Conservation (phyloP, 1,284 basidiomycete species). For the Schizophyllum amplum region DNA sequence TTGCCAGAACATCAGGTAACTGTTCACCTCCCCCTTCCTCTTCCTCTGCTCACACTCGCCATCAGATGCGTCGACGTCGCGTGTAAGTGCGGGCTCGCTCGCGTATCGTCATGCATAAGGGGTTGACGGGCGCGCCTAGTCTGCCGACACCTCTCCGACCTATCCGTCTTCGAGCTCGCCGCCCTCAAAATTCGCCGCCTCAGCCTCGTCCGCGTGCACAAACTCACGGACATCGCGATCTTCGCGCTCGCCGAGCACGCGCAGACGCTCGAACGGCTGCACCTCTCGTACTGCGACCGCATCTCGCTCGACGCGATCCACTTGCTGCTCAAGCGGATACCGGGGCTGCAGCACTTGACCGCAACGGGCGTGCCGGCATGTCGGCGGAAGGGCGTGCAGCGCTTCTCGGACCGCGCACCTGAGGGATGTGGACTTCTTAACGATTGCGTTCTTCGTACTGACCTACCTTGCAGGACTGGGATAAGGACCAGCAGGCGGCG, state of each 20-base stretch:
- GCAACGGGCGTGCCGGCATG: constrained; percentile 80
- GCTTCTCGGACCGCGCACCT: constrained; percentile 76
- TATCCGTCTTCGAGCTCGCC: constrained; percentile 78
- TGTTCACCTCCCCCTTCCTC: neutral
- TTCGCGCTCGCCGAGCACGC: constrained; percentile 63
- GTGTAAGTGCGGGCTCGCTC: constrained; percentile 43
- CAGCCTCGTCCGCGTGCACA: constrained; percentile 69
- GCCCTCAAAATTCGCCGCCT: constrained; percentile 70
- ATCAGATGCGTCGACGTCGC: constrained; percentile 76
- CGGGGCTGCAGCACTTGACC: constrained; percentile 68
- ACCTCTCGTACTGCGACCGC: constrained; percentile 84
- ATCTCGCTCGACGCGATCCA: constrained; percentile 77
- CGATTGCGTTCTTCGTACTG: constrained; percentile 9
- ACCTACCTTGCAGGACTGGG: neutral
- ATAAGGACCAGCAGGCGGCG: constrained; percentile 40
- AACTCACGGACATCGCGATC: constrained; percentile 57
- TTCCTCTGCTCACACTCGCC: neutral
- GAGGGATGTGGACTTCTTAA: constrained; percentile 41
- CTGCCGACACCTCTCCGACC: constrained; percentile 79
- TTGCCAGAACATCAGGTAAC: constrained; percentile 54
- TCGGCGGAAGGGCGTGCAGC: constrained; percentile 61
- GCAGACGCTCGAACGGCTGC: constrained; percentile 70
- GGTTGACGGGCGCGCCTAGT: constrained; percentile 32
- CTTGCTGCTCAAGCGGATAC: constrained; percentile 57
- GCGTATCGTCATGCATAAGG: constrained; percentile 2